Base-by-base conservation (phyloP, 2,329 filamentous ascomycete species). In the Xenoacremonium recifei region DNA sequence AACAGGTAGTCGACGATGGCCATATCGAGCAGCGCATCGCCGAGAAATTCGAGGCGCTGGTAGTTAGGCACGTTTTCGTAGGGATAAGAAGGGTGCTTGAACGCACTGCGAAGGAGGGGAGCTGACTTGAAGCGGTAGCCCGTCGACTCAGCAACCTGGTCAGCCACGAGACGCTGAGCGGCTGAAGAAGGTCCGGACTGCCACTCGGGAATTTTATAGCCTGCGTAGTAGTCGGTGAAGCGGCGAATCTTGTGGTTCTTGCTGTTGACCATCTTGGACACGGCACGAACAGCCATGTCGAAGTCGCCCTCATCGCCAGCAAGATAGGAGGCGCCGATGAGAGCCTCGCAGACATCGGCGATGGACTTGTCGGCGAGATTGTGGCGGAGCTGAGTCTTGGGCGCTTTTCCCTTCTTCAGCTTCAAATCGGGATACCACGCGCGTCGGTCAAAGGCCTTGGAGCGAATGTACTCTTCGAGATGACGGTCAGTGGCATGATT, bases 301-400 rank as follows among this genome's bases (percentile, higher is more conserved):
- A 83, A 76, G 43, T 67, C 60, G 2, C 57, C 57, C 5, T 68
- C 55, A 6, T 66, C 55, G 4, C 65, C 66, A 0, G 72, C 76
- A 29, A 86, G 65, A 38, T 85, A 82, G 0, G 91, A 85, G 3
- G 92, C 93, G 5, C 92, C 93, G 35, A 99, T 97, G 42, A 96
- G 69, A 1, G 93, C 92, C 62, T 97, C 93, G 47, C 89, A 96
- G 1, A 97, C 90, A 64, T 97, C 93, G 4, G 93, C 92, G 56
- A 96, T 85, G 1, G 87, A 86, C 70, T 99, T 99, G 65, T 96
- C 87, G 1, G 83, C 84, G 2, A 99, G 76, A 0, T 69, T 70
- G 58, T 96, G 91, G 9, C 68, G 75, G 5, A 70, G 64, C 2
- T 48, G 42, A 3, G 48, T 49, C 19, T 68, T 70, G 10, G 71